Percentiles rank a stretch among this genome's conserved stretches.
phyloP scores from a whole-genome alignment of 768 basidiomycete species.

The Tylopilus subfusipes region DNA sequence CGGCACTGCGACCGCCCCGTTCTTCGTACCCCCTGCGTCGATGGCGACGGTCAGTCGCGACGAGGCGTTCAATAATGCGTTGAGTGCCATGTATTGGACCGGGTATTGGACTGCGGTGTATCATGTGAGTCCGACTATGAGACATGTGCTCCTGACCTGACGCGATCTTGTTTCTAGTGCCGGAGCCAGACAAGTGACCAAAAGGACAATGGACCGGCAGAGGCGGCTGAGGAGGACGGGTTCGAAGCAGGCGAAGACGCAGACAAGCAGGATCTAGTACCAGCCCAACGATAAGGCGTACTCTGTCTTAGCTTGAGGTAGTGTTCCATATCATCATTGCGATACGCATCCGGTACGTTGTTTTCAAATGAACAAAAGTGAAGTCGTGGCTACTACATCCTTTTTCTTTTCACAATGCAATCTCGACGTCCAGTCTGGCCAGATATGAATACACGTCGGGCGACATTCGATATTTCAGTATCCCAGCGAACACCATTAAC shows the following conservation, averaged over 20 bases:
- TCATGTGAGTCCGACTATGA: constrained; percentile 48
- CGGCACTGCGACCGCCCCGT: constrained; percentile 9
- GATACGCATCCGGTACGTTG: constrained; percentile 18
- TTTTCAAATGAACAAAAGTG: not conserved
- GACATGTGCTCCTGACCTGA: not conserved
- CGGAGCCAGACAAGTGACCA: constrained; percentile 27
- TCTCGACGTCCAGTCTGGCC: constrained; percentile 81
- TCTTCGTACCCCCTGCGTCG: constrained; percentile 31
- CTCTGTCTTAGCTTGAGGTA: not conserved
- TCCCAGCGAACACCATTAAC: constrained; percentile 84
- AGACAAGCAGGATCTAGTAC: constrained; percentile 24
- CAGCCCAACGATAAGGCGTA: constrained; percentile 27
- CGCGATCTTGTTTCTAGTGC: not conserved
- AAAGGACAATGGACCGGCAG: constrained; percentile 23
- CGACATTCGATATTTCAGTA: constrained; percentile 85
- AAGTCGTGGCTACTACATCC: not conserved
- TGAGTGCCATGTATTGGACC: constrained; percentile 81
- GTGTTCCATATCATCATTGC: not conserved
- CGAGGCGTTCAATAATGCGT: constrained; percentile 71
- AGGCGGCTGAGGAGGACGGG: constrained; percentile 29
- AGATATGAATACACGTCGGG: constrained; percentile 88
- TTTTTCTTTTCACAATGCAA: constrained; percentile 51
- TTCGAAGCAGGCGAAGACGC: constrained; percentile 23
- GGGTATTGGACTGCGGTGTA: constrained; percentile 89
- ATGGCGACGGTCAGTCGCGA: constrained; percentile 54